Base-by-base conservation (phyloP, 306 rosid genomes). In the Rosa persica region DNA sequence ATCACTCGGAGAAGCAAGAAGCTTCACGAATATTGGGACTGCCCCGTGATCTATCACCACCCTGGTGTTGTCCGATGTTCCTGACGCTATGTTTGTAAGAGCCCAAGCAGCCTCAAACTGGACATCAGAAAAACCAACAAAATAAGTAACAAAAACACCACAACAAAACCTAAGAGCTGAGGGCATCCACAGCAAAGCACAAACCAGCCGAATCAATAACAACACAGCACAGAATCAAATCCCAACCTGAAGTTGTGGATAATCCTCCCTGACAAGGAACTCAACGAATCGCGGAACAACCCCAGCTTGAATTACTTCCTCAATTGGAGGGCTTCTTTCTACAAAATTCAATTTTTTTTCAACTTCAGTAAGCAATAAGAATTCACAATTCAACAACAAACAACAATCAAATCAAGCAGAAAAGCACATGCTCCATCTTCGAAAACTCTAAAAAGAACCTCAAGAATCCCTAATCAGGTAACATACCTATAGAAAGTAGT, bases 51-150 rank as follows among this genome's bases (percentile, higher is more conserved):
- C 98, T 71, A 93, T 93, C 49, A 93, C 98, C 73, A 93, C 97
- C 87, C 87, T 93, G 5, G 98, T 93, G 75, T 93, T 91, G 80
- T 91, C 97, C 39, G 98, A 93, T 34, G 98, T 93, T 48, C 98
- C 98, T 1, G 98, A 93, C 3, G 98, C 98, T 72, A 93, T 93
- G 86, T 93, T 93, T 30, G 98, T 93, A 69, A 93, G 95, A 16
- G 98, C 98, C 98, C 98, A 93, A 22, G 98, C 98, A 57, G 98
- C 98, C 88, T 93, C 98, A 73, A 93, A 93, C 98, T 93, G 73
- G 9, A 80, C 60, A 73, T 17, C 12, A 79, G 44, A 44, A 49
- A 40, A 78, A 55, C 47, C 54, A 81, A 64, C 27, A 36, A 70
- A 62, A 70, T 12, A 78, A 51, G 43, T 55, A 52, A 74, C 15